Evolutionary conservation across 2,329 filamentous ascomycete species (phyloP), one percentile per base, ranked within the genome.

Genomic region (Incumbomyces lentus): DNA sequence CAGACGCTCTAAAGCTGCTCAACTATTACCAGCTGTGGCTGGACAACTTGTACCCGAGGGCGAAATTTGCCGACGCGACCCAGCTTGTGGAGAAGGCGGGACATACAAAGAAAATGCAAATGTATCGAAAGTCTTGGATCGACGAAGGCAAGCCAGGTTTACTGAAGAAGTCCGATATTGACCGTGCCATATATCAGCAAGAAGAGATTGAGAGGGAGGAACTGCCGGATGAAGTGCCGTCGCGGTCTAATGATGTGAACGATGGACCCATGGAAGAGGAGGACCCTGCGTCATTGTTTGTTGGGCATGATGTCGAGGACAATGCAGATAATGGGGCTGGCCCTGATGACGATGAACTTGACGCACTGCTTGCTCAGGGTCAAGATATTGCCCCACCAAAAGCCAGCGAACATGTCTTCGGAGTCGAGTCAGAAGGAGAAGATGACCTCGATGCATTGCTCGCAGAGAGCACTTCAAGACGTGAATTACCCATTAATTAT

Each of bases 21-120:
- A 86, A 85, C 18, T 86, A 93, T 62, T 98, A 96, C 62, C 92
- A 96, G 62, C 67, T 95, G 47, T 98, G 92, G 92, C 82, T 98
- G 1, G 90, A 98, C 65, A 88, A 95, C 60, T 72, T 98, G 11
- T 98, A 89, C 60, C 92, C 92, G 11, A 88, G 93, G 60, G 92
- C 90, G 4, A 90, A 88, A 59, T 98, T 98, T 59, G 76, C 85
- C 40, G 92, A 98, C 59, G 92, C 85, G 2, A 70, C 96, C 6
- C 70, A 75, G 33, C 95, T 96, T 71, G 86, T 96, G 2, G 92
- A 98, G 64, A 95, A 94, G 66, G 73, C 87, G 1, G 92, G 92
- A 1, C 92, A 95, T 65, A 86, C 83, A 57, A 89, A 85, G 61
- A 72, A 74, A 12, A 75, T 96, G 62, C 78, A 85, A 53, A 75